These are phyloP conservation scores for Cynara cardunculus DNA, from an alignment of 129 eudicot species.

Conservation along the genomic window DNA sequence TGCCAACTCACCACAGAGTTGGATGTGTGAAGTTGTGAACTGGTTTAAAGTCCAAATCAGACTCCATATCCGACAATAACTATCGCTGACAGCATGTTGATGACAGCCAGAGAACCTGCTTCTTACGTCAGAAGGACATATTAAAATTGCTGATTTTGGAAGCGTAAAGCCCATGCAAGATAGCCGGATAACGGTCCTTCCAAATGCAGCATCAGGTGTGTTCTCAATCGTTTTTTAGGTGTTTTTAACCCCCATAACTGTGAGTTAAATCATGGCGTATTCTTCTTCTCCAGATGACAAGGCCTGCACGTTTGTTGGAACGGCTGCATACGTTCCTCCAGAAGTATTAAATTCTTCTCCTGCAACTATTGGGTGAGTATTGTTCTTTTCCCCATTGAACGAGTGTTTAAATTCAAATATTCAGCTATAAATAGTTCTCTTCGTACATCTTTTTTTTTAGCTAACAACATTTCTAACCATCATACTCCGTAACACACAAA, in stretches of 20 bases:
- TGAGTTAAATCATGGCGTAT: conserved; percentile 5
- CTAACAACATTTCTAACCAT: not conserved
- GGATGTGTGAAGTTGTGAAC: not conserved
- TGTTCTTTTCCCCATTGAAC: not conserved
- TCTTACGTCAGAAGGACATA: conserved; percentile 89
- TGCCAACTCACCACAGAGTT: not conserved
- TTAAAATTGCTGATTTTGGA: conserved; percentile 98
- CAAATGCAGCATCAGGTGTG: conserved; percentile 87
- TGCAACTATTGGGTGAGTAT: conserved; percentile 87
- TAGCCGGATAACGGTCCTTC: conserved; percentile 85
- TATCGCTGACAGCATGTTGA: conserved; percentile 28
- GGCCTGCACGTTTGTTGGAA: conserved; percentile 95
- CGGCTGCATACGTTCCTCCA: conserved; percentile 99
- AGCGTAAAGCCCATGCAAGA: conserved; percentile 98
- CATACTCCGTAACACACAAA: not conserved
- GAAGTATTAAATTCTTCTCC: conserved; percentile 91
- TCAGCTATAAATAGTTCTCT: not conserved
- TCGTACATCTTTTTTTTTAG: too few relatives aligned
- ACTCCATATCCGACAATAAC: not conserved
- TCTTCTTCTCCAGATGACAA: conserved; percentile 68
- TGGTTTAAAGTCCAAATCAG: not conserved
- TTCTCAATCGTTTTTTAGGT: not conserved
- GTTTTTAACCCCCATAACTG: not conserved
- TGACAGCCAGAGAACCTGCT: conserved; percentile 96
- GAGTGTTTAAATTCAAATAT: not conserved